Conservation (phyloP, 441 rosid genomes). For the Sinapis alba region DNA sequence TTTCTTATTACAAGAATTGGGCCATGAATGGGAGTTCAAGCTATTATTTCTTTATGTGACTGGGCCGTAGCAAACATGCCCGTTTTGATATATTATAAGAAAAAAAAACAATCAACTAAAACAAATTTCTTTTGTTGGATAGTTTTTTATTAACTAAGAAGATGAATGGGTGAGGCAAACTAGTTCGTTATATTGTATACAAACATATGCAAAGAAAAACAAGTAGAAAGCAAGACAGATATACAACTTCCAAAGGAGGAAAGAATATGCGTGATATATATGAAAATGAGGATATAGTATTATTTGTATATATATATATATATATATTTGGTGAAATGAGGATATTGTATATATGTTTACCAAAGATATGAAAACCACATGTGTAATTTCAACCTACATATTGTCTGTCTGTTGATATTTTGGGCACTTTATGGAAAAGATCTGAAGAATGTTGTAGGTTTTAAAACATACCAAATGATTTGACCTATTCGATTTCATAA, state of each 20-base stretch:
- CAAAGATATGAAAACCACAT: too few relatives aligned
- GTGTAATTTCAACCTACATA: background rate
- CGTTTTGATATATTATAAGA: background rate
- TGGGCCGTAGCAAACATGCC: background rate
- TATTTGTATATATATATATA: background rate
- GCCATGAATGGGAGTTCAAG: conserved; percentile 12
- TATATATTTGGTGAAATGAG: too few relatives aligned
- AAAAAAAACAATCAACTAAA: background rate
- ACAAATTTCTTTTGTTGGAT: background rate
- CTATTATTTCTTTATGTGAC: conserved; percentile 5
- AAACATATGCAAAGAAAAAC: background rate
- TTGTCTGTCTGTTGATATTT: background rate
- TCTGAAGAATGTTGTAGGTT: background rate
- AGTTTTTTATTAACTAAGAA: background rate
- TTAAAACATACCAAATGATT: background rate
- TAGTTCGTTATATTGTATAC: background rate
- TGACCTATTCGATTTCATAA: background rate
- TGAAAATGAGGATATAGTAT: background rate
- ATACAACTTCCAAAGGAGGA: background rate
- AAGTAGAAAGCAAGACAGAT: background rate
- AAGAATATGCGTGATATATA: background rate
- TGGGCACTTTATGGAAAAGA: background rate
- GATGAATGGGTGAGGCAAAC: background rate
- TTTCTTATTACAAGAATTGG: background rate
- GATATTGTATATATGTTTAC: too few relatives aligned